Evolutionary conservation across 2,329 filamentous ascomycete genomes (phyloP).

Genomic region (Nannizziopsis arthrosporioides): DNA sequence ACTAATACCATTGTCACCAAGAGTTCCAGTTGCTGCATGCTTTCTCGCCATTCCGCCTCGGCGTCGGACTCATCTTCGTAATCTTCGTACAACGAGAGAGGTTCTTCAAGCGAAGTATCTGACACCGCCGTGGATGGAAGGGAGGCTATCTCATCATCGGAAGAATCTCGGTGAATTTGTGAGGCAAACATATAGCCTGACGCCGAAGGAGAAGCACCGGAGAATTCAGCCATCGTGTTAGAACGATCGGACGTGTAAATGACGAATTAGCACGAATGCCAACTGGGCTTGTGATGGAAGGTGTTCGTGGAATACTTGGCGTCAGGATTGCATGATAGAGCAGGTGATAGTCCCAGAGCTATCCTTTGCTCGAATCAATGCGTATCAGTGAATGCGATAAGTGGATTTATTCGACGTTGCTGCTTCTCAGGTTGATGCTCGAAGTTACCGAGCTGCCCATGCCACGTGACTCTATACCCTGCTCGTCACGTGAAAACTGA

Average conservation of each 20-base stretch:
- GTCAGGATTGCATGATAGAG: neutral
- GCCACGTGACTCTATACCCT: no score
- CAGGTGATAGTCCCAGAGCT: no score
- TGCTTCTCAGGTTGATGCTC: neutral
- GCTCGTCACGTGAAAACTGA: neutral
- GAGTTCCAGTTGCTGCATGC: constrained; percentile 83
- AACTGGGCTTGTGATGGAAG: no score
- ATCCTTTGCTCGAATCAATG: no score
- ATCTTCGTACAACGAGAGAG: constrained; percentile 43
- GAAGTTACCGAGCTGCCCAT: no score
- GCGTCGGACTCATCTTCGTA: constrained; percentile 58
- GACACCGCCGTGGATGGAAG: constrained; percentile 32
- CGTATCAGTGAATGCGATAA: neutral
- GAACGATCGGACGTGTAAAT: constrained; percentile 25
- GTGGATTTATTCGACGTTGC: neutral
- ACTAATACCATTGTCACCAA: constrained; percentile 89
- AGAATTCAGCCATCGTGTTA: constrained; percentile 16
- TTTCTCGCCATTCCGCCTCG: constrained; percentile 89
- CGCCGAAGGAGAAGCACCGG: constrained; percentile 24
- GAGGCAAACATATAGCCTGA: constrained; percentile 33
- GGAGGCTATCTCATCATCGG: constrained; percentile 33
- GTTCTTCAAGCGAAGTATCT: constrained; percentile 39
- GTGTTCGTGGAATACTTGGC: neutral
- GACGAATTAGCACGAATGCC: neutral
- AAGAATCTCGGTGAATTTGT: constrained; percentile 20